A percentile compares a stretch with the other conserved stretches of the same genome.
Conservation (phyloP, 1,284 basidiomycete genomes). For the Phlebopus sp. region DNA sequence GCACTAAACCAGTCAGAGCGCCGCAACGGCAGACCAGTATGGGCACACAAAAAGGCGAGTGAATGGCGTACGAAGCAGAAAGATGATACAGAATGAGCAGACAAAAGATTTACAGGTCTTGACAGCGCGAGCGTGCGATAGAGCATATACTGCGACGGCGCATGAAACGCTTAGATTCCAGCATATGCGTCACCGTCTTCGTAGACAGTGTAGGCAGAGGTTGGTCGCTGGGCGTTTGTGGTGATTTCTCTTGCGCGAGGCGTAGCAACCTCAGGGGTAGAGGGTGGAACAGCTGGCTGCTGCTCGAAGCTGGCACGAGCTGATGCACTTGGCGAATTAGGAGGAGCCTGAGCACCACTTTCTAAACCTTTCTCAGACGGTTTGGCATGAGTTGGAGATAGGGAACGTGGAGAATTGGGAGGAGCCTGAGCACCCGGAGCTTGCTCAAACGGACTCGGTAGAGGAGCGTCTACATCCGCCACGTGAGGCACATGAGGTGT, state of each 20-base stretch:
- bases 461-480: slow-evolving; percentile 22
- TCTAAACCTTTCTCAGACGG: slow-evolving; percentile 10
- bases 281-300: slow-evolving; percentile 21
- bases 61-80: too few relatives aligned
- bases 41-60: slow-evolving; percentile 8
- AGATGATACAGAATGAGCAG: slow-evolving; percentile 23
- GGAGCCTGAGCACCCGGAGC: not conserved
- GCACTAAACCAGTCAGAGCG: slow-evolving; percentile 27
- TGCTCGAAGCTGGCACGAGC: slow-evolving; percentile 13
- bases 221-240: slow-evolving; percentile 32
- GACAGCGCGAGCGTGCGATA: slow-evolving; percentile 8
- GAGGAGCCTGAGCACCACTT: slow-evolving; percentile 2
- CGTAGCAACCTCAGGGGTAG: slow-evolving; percentile 21
- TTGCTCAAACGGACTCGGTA: slow-evolving; percentile 31
- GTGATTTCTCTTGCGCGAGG: slow-evolving; percentile 9
- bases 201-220: slow-evolving; percentile 52
- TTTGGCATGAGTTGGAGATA: slow-evolving; percentile 22
- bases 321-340: slow-evolving; percentile 15
- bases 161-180: slow-evolving; percentile 44
- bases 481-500: slow-evolving; percentile 33
- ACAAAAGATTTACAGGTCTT: slow-evolving; percentile 20
- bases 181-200: slow-evolving; percentile 64
- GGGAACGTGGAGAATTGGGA: slow-evolving; percentile 2
- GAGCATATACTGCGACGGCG: slow-evolving; percentile 5
- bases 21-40: slow-evolving; percentile 26